A percentile compares a stretch with the other conserved stretches of the same genome.
Conservation (phyloP, 768 basidiomycete genomes). For the Ramaria sp. region DNA sequence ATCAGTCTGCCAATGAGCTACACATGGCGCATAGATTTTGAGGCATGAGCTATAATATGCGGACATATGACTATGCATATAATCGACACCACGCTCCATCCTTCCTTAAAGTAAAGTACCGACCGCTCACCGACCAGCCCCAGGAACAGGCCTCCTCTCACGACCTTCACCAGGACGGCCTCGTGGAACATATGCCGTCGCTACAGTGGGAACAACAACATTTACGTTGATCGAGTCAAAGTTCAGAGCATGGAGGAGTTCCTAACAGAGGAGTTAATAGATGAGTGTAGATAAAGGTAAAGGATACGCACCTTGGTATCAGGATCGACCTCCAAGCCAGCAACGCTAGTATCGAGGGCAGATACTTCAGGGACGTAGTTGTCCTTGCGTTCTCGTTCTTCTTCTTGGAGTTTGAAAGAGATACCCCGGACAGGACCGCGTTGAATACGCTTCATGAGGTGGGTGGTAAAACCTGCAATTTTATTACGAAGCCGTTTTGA, state of each 20-base stretch:
- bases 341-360: constrained; percentile 69
- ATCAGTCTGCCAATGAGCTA: not conserved
- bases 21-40: constrained; percentile 1
- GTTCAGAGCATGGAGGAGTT: constrained; percentile 83
- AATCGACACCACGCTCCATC: not conserved
- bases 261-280: constrained; percentile 31
- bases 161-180: constrained; percentile 39
- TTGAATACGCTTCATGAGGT: constrained; percentile 99
- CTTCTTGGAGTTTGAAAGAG: constrained; percentile 99
- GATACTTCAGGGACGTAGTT: constrained; percentile 99
- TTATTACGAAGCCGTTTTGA: constrained; percentile 99
- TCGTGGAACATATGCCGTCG: constrained; percentile 48
- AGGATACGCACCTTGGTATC: constrained; percentile 73
- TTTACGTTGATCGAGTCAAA: constrained; percentile 83
- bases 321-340: constrained; percentile 75
- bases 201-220: constrained; percentile 53
- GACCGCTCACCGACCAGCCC: constrained; percentile 43
- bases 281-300: not conserved
- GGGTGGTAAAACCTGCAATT: constrained; percentile 98
- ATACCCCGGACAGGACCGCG: constrained; percentile 97
- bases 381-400: constrained; percentile 98
- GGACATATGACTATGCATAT: no score
- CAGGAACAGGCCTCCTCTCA: constrained; percentile 72
- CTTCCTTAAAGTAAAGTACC: no score
- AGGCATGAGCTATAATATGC: not conserved